These are phyloP conservation scores for Cichorium intybus DNA, from an alignment of 140 eudicot species.

Conservation along the genomic window DNA sequence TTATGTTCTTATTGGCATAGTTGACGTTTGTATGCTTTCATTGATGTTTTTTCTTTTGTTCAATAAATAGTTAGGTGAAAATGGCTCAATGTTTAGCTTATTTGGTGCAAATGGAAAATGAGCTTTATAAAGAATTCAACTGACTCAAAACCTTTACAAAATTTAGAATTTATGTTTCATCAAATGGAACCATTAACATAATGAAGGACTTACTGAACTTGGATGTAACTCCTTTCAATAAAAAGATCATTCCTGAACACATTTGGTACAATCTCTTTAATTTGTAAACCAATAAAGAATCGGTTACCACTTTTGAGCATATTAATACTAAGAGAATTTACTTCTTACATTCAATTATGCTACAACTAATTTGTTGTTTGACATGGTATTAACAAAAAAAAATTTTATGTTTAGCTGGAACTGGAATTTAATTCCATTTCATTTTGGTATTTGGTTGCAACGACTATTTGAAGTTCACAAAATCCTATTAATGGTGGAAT, in stretches of 20 bases:
- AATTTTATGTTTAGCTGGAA: too few species aligned
- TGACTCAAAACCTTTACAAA: constrained; percentile 48
- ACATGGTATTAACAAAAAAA: too few species aligned
- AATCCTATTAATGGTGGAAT: too few species aligned
- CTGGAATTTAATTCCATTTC: too few species aligned
- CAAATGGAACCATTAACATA: constrained; percentile 74
- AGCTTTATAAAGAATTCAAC: constrained; percentile 44
- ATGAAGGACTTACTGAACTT: constrained; percentile 79
- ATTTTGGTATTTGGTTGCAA: too few species aligned
- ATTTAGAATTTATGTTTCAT: constrained; percentile 53
- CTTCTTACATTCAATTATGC: background rate
- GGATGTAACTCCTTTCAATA: constrained; percentile 82
- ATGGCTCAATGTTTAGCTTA: constrained; percentile 97
- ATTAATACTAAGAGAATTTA: too few species aligned
- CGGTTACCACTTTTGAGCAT: background rate
- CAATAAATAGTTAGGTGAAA: constrained; percentile 28
- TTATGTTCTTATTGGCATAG: background rate
- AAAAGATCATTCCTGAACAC: constrained; percentile 86
- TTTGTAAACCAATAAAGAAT: background rate
- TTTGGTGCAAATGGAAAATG: constrained; percentile 91
- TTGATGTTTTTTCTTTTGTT: constrained; percentile 14
- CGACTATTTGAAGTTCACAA: too few species aligned
- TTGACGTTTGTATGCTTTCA: constrained; percentile 22
- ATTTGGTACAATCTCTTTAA: constrained; percentile 55
- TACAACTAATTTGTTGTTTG: too few species aligned